Evolutionary conservation across 2,329 filamentous ascomycete species (phyloP), one percentile per base, ranked within the genome.

Genomic region (Talaromyces sp.): DNA sequence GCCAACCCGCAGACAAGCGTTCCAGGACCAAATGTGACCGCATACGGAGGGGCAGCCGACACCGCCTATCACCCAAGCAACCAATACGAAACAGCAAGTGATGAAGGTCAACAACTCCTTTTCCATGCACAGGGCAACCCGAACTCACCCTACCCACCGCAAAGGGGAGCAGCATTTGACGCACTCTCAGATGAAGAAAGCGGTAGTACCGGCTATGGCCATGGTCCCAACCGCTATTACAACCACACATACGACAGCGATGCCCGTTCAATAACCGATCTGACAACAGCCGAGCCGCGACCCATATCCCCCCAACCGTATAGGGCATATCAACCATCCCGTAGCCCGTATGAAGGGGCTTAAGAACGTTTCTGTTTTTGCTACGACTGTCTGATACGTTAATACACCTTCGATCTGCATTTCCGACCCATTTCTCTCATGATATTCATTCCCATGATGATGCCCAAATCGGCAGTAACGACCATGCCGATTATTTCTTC

Each of bases 101-200:
- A 78, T 45, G 79, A 81, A 68, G 78, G 74, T 36, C 72, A 75
- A 29, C 73, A 76, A 7, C 74, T 81, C 19, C 73, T 81, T 6
- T 72, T 76, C 3, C 71, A 80, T 65, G 74, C 77, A 10, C 78
- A 80, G 68, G 68, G 74, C 1, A 78, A 77, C 34, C 76, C 77
- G 13, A 68, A 70, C 2, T 62, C 63, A 8, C 68, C 70, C 25
- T 67, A 69, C 60, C 59, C 67, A 8, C 27, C 60, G n/a, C 69
- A 65, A n/a, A 40, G 36, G 10, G 56, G 36, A 19, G 22, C 36
- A 19, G 56, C 56, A n/a, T 45, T 59, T 8, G 38, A 59, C 38
- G 27, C 34, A 1, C 25, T 45, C 10, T 59, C 56, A 10, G 64
- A 65, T 13, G 64, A 15, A 7, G 51, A 63, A n/a, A 34, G n/a